A percentile compares a stretch with the other conserved stretches of the same genome.
phyloP scores from a whole-genome alignment of 2,329 filamentous ascomycete genomes.

The Fusarium virguliforme region DNA sequence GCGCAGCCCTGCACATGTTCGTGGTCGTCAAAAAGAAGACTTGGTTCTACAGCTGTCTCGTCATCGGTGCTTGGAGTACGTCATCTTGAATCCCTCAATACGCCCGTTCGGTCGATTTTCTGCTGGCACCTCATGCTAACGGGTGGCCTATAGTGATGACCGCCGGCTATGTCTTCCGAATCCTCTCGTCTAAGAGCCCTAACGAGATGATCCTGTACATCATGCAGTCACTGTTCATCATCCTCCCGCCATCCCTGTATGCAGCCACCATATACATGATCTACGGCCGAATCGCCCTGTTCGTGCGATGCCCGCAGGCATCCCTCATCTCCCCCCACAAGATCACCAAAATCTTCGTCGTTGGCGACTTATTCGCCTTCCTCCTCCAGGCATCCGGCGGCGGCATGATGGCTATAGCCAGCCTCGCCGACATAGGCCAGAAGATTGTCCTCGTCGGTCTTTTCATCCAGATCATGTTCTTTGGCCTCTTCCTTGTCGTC shows the following conservation, averaged over 20 bases:
- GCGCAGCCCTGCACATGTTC: too few species aligned
- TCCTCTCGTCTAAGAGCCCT: too few species aligned
- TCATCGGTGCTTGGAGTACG: too few species aligned
- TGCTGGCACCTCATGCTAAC: too few species aligned
- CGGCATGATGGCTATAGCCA: slow-evolving; percentile 48
- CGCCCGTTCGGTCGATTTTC: too few species aligned
- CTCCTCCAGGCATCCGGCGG: slow-evolving; percentile 52
- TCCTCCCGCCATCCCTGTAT: slow-evolving; percentile 62
- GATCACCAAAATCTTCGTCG: slow-evolving; percentile 54
- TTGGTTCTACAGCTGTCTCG: too few species aligned
- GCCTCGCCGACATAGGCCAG: slow-evolving; percentile 55
- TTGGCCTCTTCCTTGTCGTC: slow-evolving; percentile 66
- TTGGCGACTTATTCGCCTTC: slow-evolving; percentile 53
- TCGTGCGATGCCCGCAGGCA: slow-evolving; percentile 41
- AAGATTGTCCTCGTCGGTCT: slow-evolving; percentile 70
- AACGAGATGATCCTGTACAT: too few species aligned
- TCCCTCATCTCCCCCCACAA: slow-evolving; percentile 44
- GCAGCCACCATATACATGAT: slow-evolving; percentile 65
- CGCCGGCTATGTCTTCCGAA: too few species aligned
- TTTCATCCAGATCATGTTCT: slow-evolving; percentile 69
- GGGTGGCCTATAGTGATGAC: too few species aligned
- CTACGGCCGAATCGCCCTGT: slow-evolving; percentile 57
- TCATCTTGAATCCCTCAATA: too few species aligned
- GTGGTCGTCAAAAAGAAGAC: too few species aligned
- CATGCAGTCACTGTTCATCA: slow-evolving; percentile 58